These are phyloP conservation scores for Cordyceps cicadae DNA, from an alignment of 2,329 filamentous ascomycete species.

Conservation along the genomic window DNA sequence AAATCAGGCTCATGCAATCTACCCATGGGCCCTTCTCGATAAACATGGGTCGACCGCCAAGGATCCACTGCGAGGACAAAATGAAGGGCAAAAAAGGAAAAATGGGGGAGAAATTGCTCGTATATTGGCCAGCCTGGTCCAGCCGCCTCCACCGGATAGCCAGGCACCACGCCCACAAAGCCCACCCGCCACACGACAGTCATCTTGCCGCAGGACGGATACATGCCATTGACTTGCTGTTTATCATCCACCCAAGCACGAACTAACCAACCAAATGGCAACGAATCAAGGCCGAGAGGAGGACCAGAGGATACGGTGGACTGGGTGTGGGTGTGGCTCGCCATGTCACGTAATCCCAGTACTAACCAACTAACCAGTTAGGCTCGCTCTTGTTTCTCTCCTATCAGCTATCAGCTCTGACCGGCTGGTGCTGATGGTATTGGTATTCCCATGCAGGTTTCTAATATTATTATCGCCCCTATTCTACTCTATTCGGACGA, in stretches of 20 bases:
- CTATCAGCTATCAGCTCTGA: neutral
- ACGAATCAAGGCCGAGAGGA: no score
- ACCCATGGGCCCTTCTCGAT: neutral
- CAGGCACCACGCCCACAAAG: neutral
- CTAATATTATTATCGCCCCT: constrained; percentile 4
- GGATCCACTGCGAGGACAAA: neutral
- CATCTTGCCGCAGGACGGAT: neutral
- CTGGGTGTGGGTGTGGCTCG: constrained; percentile 2
- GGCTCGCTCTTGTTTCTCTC: neutral
- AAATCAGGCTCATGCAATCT: constrained; percentile 2
- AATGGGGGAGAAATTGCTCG: constrained; percentile 1
- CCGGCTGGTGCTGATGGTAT: neutral
- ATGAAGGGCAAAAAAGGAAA: neutral
- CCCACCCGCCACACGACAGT: constrained; percentile 1
- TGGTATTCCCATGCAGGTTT: neutral
- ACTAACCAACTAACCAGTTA: neutral
- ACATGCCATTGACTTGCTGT: no score
- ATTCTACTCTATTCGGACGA: neutral
- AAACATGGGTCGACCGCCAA: neutral
- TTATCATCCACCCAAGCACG: no score
- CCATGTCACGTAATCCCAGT: constrained; percentile 3
- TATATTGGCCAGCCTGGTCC: neutral
- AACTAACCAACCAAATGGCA: no score
- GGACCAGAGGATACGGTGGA: neutral
- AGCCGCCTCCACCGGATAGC: neutral